Evolutionary conservation across 495 filamentous ascomycete species (phyloP).

Genomic region (Sporormia fimetaria): DNA sequence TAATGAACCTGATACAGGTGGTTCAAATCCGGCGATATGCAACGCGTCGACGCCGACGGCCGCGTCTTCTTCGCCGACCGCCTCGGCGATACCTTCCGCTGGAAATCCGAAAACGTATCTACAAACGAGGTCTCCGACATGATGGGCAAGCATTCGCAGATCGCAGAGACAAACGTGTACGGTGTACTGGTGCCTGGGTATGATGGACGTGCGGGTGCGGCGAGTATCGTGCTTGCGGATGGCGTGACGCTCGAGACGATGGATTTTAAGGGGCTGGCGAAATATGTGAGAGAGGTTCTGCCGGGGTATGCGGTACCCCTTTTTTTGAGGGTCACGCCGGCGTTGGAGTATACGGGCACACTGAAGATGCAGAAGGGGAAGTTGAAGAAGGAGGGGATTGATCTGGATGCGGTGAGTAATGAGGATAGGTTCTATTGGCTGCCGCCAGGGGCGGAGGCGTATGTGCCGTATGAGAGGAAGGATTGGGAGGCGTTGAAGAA

Average conservation of each 20-base stretch:
- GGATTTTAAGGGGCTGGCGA: slow-evolving; percentile 21
- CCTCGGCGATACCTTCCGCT: slow-evolving; percentile 88
- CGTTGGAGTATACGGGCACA: slow-evolving; percentile 26
- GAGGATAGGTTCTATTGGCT: slow-evolving; percentile 29
- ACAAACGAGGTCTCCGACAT: slow-evolving; percentile 33
- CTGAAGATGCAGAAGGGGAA: slow-evolving; percentile 24
- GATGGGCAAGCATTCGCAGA: slow-evolving; percentile 26
- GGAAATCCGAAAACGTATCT: slow-evolving; percentile 70
- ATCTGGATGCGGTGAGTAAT: slow-evolving; percentile 13
- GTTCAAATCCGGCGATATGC: slow-evolving; percentile 26
- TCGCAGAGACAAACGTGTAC: slow-evolving; percentile 33
- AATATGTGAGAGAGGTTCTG: slow-evolving; percentile 23
- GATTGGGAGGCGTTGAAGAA: slow-evolving; percentile 26
- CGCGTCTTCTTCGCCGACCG: slow-evolving; percentile 33
- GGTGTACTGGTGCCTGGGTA: slow-evolving; percentile 29
- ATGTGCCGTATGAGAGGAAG: slow-evolving; percentile 26
- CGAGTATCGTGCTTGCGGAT: slow-evolving; percentile 18
- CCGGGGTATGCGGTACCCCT: slow-evolving; percentile 32
- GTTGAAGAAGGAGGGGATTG: slow-evolving; percentile 23
- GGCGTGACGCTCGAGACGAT: slow-evolving; percentile 12
- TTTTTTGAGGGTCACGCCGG: slow-evolving; percentile 27
- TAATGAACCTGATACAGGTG: slow-evolving; percentile 8
- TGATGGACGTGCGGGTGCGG: slow-evolving; percentile 21
- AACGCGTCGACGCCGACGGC: slow-evolving; percentile 15
- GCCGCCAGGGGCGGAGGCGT: slow-evolving; percentile 16